phyloP scores from a whole-genome alignment of 192 early-diverging fungal genomes.

The Gaertneriomyces semiglobifer region DNA sequence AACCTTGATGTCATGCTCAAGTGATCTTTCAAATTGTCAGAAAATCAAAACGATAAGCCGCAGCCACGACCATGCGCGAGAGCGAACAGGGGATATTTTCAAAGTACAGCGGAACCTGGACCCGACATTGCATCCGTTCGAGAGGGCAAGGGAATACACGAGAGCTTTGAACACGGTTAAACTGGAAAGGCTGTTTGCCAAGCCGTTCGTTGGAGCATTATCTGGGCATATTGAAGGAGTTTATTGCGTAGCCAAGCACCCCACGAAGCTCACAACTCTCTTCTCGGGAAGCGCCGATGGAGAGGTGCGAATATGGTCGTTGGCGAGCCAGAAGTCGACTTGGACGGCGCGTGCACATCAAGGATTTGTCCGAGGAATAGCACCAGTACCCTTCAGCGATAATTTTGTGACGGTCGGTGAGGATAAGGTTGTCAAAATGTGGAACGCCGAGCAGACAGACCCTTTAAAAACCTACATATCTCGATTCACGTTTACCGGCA shows the following conservation, averaged over 20 bases:
- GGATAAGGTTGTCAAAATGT: constrained; percentile 94
- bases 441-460: constrained; percentile 61
- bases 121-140: constrained; percentile 88
- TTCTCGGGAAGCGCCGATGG: constrained; percentile 94
- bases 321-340: constrained; percentile 68
- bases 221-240: constrained; percentile 94
- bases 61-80: constrained; percentile 72
- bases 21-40: constrained; percentile 37
- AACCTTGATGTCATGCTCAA: no score
- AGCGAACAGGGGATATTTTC: constrained; percentile 82
- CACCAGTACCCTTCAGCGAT: constrained; percentile 60
- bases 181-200: constrained; percentile 92
- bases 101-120: constrained; percentile 83
- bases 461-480: constrained; percentile 71
- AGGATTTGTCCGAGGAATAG: constrained; percentile 83
- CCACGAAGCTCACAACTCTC: constrained; percentile 74
- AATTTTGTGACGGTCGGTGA: constrained; percentile 88
- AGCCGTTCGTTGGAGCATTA: constrained; percentile 90
- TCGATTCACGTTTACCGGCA: constrained; percentile 73
- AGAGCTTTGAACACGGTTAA: constrained; percentile 93
- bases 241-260: constrained; percentile 92
- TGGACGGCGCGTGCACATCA: constrained; percentile 76
- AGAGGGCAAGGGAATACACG: constrained; percentile 91
- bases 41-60: constrained; percentile 95
- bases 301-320: constrained; percentile 88